These are phyloP conservation scores for Rhodotorula sp. DNA, from an alignment of 1,284 basidiomycete genomes.

Conservation along the genomic window DNA sequence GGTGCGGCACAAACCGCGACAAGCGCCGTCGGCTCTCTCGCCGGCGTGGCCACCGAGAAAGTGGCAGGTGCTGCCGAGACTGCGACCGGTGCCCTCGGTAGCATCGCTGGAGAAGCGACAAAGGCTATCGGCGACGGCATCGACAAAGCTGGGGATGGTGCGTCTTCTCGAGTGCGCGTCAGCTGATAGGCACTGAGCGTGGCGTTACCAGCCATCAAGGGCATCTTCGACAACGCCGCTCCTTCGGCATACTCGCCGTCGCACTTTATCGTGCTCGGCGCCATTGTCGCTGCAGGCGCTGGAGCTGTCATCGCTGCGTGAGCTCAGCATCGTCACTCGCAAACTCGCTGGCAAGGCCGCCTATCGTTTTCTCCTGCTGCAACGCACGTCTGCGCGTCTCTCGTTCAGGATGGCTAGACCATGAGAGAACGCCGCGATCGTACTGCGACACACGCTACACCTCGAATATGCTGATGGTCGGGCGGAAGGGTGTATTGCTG, in stretches of 20 bases:
- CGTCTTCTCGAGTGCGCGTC: background rate
- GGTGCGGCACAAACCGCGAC: background rate
- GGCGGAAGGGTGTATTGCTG: constrained; percentile 79
- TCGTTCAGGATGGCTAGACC: too few species aligned
- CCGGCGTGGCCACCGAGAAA: background rate
- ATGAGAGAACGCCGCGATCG: background rate
- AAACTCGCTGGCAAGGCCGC: too few species aligned
- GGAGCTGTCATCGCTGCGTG: background rate
- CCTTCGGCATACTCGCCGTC: background rate
- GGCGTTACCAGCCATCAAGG: background rate
- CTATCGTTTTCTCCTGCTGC: too few species aligned
- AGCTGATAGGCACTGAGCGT: background rate
- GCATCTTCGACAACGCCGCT: background rate
- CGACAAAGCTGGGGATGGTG: background rate
- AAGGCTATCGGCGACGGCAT: background rate
- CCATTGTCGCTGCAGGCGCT: background rate
- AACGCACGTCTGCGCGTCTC: too few species aligned
- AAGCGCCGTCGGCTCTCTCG: background rate
- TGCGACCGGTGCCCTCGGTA: background rate
- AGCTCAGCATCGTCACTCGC: too few species aligned
- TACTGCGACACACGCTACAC: constrained; percentile 3
- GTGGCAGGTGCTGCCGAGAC: background rate
- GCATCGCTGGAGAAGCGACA: background rate
- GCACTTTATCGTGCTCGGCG: background rate
- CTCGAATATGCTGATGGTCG: constrained; percentile 51